Base-by-base conservation (phyloP, 805 yeast species). In the Grigorovia transvaalensis region DNA sequence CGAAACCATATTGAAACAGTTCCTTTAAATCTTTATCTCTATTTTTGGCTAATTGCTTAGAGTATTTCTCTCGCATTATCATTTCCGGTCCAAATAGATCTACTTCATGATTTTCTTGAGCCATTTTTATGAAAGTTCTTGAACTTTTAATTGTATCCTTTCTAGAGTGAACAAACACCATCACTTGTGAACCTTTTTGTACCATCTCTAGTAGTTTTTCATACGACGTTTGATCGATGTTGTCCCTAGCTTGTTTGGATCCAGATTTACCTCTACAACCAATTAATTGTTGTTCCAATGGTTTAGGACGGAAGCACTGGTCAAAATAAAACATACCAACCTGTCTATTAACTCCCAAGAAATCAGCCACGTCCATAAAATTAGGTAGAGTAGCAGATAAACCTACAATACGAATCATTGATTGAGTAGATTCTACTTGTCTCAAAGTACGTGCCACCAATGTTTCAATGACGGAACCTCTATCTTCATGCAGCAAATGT, bases 401-500 rank as follows among this genome's bases (percentile, higher is more conserved):
- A 57, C 97, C 98, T 29, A 89, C 81, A n/a, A 91, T 88, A 59
- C 97, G 74, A 56, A 91, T 90, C 90, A 90, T 84, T 49, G 87
- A 82, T 65, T 93, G 99, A 0, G 95, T 79, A 54, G 95, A 81
- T 65, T 93, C 99, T 4, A 93, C 98, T 63, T 90, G 97, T 53
- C 99, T 74, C 54, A 90, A 74, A 0, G 99, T 93, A 69, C 98
- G 80, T 0, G 97, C 96, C 2, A 90, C 96, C 50, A 90, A 72
- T 0, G 97, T 89, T 67, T 93, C 99, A 56, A 93, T 88, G 7
- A 93, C 99, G 9, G 97, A 88, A 60, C 99, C 99, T 73, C 99
- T 80, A 51, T 93, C 99, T 77, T 93, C 99, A 60, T 93, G 98
- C 50, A 93, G 75, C 62, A 93, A 73, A 75, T 93, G 99, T 0